Evolutionary conservation across 1,139 yeast genomes (phyloP).

Genomic region (Diutina ranongensis): DNA sequence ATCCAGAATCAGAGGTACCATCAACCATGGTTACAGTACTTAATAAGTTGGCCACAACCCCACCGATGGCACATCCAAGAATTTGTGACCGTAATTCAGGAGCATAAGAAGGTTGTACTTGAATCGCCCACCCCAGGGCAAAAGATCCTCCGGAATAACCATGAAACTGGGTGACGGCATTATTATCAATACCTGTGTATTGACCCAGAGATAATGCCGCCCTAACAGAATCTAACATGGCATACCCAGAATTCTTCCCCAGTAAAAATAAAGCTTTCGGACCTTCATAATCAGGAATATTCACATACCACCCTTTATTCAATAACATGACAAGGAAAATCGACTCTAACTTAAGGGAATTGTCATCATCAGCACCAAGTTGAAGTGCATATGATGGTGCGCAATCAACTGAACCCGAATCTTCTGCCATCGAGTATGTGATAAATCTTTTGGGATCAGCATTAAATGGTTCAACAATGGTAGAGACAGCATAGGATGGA

Average conservation of each 20-base stretch:
- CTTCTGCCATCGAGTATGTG: constrained; percentile 25
- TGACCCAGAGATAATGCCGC: constrained; percentile 16
- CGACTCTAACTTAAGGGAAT: constrained; percentile 14
- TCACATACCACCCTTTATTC: constrained; percentile 21
- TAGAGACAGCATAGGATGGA: constrained; percentile 13
- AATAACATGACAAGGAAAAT: constrained; percentile 15
- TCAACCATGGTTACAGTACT: constrained; percentile 15
- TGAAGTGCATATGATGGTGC: constrained; percentile 21
- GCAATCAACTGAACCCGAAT: constrained; percentile 19
- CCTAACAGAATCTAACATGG: constrained; percentile 18
- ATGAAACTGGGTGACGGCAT: constrained; percentile 19
- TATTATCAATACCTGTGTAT: constrained; percentile 15
- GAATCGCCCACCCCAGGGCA: constrained; percentile 27
- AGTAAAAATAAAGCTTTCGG: constrained; percentile 18
- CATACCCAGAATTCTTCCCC: constrained; percentile 19
- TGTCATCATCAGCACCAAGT: constrained; percentile 14
- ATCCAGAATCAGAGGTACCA: constrained; percentile 18
- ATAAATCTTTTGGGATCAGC: constrained; percentile 19
- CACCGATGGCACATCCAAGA: constrained; percentile 14
- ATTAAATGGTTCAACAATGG: constrained; percentile 22
- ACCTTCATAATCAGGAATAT: constrained; percentile 25
- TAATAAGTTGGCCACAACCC: constrained; percentile 19
- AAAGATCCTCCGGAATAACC: constrained; percentile 29
- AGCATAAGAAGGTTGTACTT: constrained; percentile 21
- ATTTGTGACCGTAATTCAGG: constrained; percentile 17